Conservation (phyloP, 2,329 filamentous ascomycete species). For the Fusarium beomiforme region DNA sequence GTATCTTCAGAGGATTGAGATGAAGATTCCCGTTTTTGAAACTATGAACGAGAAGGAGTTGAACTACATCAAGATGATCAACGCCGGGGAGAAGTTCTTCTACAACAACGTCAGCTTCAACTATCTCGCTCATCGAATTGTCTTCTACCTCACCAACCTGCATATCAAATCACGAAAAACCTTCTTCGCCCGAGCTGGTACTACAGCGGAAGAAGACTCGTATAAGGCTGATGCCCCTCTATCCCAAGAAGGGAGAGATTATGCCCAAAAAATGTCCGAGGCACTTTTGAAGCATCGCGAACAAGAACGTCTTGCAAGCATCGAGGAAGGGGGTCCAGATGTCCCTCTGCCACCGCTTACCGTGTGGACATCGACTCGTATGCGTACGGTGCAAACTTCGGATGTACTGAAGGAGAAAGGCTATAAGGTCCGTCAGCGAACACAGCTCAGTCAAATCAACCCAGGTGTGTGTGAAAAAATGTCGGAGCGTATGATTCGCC, state of each 20-base stretch:
- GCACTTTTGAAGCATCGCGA: constrained; percentile 85
- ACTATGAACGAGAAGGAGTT: constrained; percentile 94
- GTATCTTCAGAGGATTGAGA: constrained; percentile 88
- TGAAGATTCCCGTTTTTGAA: constrained; percentile 94
- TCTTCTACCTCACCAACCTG: constrained; percentile 97
- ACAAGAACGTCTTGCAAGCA: constrained; percentile 76
- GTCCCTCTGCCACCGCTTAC: constrained; percentile 81
- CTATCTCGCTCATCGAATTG: constrained; percentile 95
- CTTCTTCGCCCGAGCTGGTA: constrained; percentile 90
- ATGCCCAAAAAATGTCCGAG: constrained; percentile 87
- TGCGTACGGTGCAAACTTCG: constrained; percentile 90
- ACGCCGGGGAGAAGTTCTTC: constrained; percentile 89
- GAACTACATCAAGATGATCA: constrained; percentile 99
- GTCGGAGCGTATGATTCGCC: constrained; percentile 82
- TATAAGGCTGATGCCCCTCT: constrained; percentile 92
- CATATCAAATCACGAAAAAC: constrained; percentile 96
- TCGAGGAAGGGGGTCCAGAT: constrained; percentile 73
- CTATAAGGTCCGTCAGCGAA: constrained; percentile 88
- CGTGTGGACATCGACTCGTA: constrained; percentile 94
- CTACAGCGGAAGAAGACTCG: constrained; percentile 86
- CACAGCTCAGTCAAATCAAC: constrained; percentile 97
- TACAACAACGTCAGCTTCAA: constrained; percentile 98
- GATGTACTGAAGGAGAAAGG: constrained; percentile 81
- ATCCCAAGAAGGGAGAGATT: constrained; percentile 81
- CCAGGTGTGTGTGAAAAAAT: constrained; percentile 96